Evolutionary conservation across 2,329 filamentous ascomycete species (phyloP).

Genomic region (Fusarium compactum): DNA sequence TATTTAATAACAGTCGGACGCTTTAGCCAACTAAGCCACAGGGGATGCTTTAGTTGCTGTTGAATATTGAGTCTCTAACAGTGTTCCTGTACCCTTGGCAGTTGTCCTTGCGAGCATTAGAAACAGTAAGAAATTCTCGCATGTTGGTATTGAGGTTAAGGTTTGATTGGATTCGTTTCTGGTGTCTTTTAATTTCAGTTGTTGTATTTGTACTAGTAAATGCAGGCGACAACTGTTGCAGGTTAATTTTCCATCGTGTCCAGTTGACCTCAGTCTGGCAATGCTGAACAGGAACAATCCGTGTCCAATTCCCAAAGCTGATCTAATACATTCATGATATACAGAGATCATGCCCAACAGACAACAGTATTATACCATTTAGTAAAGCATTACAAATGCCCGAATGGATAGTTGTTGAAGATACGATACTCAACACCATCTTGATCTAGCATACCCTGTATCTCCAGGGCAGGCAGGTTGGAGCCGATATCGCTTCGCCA

Average conservation of each 20-base stretch:
- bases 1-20: conserved; percentile 43
- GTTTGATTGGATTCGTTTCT: not conserved
- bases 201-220: too few species aligned
- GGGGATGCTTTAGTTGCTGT: conserved; percentile 25
- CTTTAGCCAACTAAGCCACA: conserved; percentile 46
- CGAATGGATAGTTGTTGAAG: not conserved
- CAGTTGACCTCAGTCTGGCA: not conserved
- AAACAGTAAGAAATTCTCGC: not conserved
- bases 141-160: not conserved
- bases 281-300: not conserved
- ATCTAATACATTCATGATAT: not conserved
- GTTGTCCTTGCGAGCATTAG: not conserved
- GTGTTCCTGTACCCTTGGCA: fast-evolving
- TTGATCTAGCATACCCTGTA: not conserved
- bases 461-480: not conserved
- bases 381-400: not conserved
- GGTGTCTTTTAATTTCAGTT: too few species aligned
- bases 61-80: fast-evolving
- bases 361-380: not conserved
- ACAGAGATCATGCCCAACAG: not conserved
- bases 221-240: not conserved
- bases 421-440: not conserved
- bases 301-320: not conserved
- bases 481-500: not conserved
- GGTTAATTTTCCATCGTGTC: not conserved